Evolutionary conservation across 768 basidiomycete genomes (phyloP).

Genomic region (Pisolithus marmoratus): DNA sequence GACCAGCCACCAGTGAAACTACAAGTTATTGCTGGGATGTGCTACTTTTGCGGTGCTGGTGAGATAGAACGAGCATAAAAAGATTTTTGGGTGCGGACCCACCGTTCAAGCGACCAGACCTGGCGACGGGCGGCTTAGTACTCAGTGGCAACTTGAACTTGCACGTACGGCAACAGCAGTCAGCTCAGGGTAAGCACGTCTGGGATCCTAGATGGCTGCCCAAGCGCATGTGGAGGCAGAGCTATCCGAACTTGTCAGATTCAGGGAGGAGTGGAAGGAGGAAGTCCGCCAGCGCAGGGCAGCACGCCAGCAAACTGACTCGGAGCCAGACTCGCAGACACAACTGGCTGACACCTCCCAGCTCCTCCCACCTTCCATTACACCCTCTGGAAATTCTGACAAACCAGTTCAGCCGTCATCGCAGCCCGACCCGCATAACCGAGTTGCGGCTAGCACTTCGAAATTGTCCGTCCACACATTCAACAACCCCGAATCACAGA

Average conservation of each 20-base stretch:
- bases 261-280: slow-evolving; percentile 69
- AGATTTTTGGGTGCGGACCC: too few relatives aligned
- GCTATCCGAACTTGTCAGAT: slow-evolving; percentile 56
- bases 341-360: slow-evolving; percentile 5
- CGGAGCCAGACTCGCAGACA: not conserved
- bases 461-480: slow-evolving; percentile 14
- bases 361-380: slow-evolving; percentile 1
- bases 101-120: too few relatives aligned
- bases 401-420: slow-evolving; percentile 6
- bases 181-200: not conserved
- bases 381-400: not conserved
- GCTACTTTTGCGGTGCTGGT: too few relatives aligned
- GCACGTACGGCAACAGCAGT: not conserved
- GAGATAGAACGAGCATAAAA: too few relatives aligned
- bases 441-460: slow-evolving; percentile 9
- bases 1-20: too few relatives aligned
- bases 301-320: not conserved
- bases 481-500: slow-evolving; percentile 25
- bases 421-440: not conserved
- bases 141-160: too few relatives aligned
- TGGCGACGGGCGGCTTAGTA: too few relatives aligned
- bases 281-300: slow-evolving; percentile 44
- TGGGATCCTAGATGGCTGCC: not conserved
- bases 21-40: too few relatives aligned
- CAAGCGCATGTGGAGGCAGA: slow-evolving; percentile 32